Base-by-base conservation (phyloP, 1,284 basidiomycete genomes). In the Lentinus polychrous region DNA sequence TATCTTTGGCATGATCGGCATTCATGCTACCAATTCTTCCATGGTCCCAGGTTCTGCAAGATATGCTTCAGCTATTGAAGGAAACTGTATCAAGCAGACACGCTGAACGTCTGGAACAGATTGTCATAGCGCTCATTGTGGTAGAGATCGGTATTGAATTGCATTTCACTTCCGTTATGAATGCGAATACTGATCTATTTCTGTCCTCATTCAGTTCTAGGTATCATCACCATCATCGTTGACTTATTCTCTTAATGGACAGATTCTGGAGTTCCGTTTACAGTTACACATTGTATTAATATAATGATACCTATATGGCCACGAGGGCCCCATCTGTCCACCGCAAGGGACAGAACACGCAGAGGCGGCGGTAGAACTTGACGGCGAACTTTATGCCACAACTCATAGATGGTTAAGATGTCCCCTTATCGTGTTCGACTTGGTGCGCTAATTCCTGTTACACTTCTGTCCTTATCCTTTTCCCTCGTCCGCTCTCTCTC, bases 61-160 rank as follows among this genome's bases (percentile, higher is more conserved):
- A 98, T 64, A 96, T 98, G 91, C 79, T 98, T 8, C 89, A 94
- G 64, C 76, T 98, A 46, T 73, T 98, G 43, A 97, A 97, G 68
- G 94, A 97, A 68, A 89, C 90, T 8, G 94, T 96, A 32, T 92
- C 91, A 18, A 91, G 84, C 53, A 81, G 83, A 58, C 94, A 98
- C 59, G 84, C 91, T 1, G 94, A 98, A 66, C 81, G 92, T 35
- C 74, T 98, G n/a, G 94, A 98, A 66, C 89, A 91, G 58, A 92
- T 98, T 55, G 91, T 98, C 56, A 96, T 98, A 54, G 82, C 84
- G 45, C 75, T 98, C 52, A 97, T 98, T 65, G 93, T 70, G 40
- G 85, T 94, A 48, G 88, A 94, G 66, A 93, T 94, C 52, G 78
- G 87, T 88, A 32, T 36, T 33, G n/a, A 15, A 27, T 27, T 27